phyloP scores from a whole-genome alignment of 1,284 basidiomycete genomes.

The Cryptococcus floricola region DNA sequence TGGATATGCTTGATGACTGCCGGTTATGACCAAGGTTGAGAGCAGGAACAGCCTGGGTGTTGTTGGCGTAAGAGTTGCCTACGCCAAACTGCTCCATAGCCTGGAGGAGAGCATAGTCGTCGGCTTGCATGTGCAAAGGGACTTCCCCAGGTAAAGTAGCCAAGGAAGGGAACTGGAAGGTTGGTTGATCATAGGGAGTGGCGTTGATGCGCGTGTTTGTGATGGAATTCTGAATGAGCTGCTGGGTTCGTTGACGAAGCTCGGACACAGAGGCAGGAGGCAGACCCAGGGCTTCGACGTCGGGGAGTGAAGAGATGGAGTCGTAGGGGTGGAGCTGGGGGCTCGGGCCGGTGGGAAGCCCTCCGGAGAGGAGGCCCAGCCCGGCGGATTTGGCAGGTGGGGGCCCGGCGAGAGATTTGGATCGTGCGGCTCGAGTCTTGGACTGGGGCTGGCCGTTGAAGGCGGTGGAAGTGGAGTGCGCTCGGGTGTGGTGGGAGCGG shows the following conservation, averaged over 20 bases:
- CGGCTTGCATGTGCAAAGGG: constrained; percentile 58
- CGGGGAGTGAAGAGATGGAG: too few relatives aligned
- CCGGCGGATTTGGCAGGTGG: too few relatives aligned
- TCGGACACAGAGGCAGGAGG: constrained; percentile 81
- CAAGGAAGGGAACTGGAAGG: constrained; percentile 65
- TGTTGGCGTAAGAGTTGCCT: constrained; percentile 25
- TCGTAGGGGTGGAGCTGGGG: too few relatives aligned
- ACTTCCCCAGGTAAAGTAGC: constrained; percentile 65
- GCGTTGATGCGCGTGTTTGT: constrained; percentile 70
- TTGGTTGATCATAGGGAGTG: constrained; percentile 51
- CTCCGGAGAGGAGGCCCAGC: too few relatives aligned
- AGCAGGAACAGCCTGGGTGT: constrained; percentile 9
- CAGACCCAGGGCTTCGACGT: constrained; percentile 6
- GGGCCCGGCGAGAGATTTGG: too few relatives aligned
- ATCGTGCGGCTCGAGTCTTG: too few relatives aligned
- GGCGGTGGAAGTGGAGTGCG: too few relatives aligned
- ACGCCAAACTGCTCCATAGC: constrained; percentile 37
- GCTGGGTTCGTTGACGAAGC: constrained; percentile 77
- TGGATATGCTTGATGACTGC: constrained; percentile 62
- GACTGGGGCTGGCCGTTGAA: too few relatives aligned
- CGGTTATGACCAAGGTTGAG: constrained; percentile 2
- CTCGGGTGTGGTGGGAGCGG: too few relatives aligned
- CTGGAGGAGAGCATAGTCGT: constrained; percentile 47
- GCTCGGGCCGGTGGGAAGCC: too few relatives aligned
- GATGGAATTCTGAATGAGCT: constrained; percentile 65